Base-by-base conservation (phyloP, 2,329 filamentous ascomycete species). In the Paracamarosporium sp. region DNA sequence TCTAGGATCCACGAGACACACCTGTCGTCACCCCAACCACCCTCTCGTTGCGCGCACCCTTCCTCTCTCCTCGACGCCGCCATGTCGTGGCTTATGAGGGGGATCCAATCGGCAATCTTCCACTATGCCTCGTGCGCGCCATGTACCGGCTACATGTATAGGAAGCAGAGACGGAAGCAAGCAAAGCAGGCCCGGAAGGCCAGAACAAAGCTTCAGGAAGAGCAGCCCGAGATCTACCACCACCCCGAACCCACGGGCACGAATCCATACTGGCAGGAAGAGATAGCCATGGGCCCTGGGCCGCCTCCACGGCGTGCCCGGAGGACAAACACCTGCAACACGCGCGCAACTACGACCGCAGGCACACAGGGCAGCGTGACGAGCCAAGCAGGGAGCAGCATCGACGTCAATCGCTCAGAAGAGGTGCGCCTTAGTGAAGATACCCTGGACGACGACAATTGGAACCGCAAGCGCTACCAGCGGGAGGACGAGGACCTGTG, bases 401-500 rank as follows among this genome's bases (percentile, higher is more conserved):
- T 72, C 17, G 69, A 74, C 40, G 70, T 69, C 35, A 69, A 69
- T 38, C 61, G 64, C 11, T 30, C 56, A 8, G 61, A 62, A 22
- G 60, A 68, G 5, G 17, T 67, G 56, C 71, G 72, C 15, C 56
- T 73, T 13, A 74, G 72, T 56, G 69, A 77, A 53, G 73, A 75
- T 46, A 73, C 72, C 11, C 55, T 70, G 27, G 66, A 72, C 57
- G 77, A 78, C 57, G 75, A 76, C 55, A 88, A 88, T 46, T 93
- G 90, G 90, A 94, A 95, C 70, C 83, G 83, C 67, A 88, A 87
- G 75, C 86, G 90, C 60, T 93, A 96, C 74, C 91, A 97, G 75
- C 84, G 93, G 53, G 91, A 95, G 73, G 93, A 97, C 64, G 93
- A 97, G 77, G 88, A 91, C 63, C 82, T 96, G 5, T 96, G 92